Evolutionary conservation across 805 yeast species (phyloP).

Genomic region (Schizosaccharomyces lindneri): DNA sequence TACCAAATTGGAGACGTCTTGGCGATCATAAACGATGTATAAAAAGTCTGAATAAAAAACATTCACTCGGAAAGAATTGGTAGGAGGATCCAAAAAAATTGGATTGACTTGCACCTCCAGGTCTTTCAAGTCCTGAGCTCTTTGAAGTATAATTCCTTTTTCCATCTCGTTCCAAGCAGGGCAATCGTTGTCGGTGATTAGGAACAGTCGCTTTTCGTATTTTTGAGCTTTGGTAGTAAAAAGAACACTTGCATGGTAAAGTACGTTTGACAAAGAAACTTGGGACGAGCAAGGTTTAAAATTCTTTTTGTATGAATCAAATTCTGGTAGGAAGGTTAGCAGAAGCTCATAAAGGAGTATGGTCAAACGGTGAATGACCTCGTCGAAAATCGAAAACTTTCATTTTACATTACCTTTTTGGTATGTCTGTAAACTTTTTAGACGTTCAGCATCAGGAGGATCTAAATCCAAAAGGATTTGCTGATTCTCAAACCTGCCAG

Average conservation of each 20-base stretch:
- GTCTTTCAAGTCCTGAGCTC: conserved; percentile 35
- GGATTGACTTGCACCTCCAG: conserved; percentile 33
- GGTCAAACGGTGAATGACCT: too few species aligned
- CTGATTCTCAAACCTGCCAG: conserved; percentile 7
- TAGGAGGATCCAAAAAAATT: conserved; percentile 24
- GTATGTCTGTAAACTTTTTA: conserved; percentile 1
- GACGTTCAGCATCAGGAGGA: conserved; percentile 8
- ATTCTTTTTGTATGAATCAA: not conserved
- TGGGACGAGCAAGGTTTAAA: conserved; percentile 14
- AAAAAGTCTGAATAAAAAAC: conserved; percentile 25
- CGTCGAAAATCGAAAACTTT: not conserved
- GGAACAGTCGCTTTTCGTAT: conserved; percentile 26
- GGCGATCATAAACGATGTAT: conserved; percentile 8
- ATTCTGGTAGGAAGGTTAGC: not conserved
- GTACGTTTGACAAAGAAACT: conserved; percentile 26
- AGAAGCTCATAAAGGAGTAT: too few species aligned
- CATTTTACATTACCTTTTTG: not conserved
- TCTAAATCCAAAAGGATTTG: conserved; percentile 9
- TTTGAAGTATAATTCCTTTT: conserved; percentile 24
- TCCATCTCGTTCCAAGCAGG: conserved; percentile 28
- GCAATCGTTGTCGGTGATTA: conserved; percentile 51
- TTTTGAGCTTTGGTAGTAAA: not conserved
- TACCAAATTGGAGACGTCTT: conserved; percentile 4
- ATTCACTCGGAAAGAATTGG: conserved; percentile 20
- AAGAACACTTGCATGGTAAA: conserved; percentile 22